A percentile compares a stretch with the other conserved stretches of the same genome.
These are phyloP conservation scores for Penicillium turbatum DNA, from an alignment of 495 filamentous ascomycete species.

Conservation along the genomic window DNA sequence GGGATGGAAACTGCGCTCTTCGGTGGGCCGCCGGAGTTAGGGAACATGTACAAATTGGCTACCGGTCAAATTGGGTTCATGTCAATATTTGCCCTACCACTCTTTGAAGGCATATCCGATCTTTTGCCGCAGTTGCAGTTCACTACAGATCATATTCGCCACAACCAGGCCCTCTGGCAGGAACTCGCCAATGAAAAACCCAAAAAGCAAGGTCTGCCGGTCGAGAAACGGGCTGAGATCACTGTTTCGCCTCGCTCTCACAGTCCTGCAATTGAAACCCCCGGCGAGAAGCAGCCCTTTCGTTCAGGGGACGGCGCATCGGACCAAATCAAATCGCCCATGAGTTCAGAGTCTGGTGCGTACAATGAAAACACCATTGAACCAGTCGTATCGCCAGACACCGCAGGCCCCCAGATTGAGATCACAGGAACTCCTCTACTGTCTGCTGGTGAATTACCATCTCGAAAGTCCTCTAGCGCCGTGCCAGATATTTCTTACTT, in stretches of 20 bases:
- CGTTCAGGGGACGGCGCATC: neutral
- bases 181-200: constrained; percentile 54
- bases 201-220: constrained; percentile 26
- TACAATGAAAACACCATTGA: constrained; percentile 39
- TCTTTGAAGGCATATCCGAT: constrained; percentile 81
- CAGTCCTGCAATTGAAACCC: constrained; percentile 24
- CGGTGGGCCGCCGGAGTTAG: constrained; percentile 74
- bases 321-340: constrained; percentile 21
- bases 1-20: constrained; percentile 82
- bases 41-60: constrained; percentile 74
- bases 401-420: constrained; percentile 40
- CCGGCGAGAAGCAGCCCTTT: constrained; percentile 6
- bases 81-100: constrained; percentile 86
- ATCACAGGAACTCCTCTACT: constrained; percentile 30
- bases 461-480: constrained; percentile 37
- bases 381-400: constrained; percentile 39
- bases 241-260: constrained; percentile 38
- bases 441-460: constrained; percentile 16
- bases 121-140: constrained; percentile 80
- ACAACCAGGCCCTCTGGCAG: constrained; percentile 72
- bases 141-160: constrained; percentile 71
- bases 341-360: constrained; percentile 12
- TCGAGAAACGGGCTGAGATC: constrained; percentile 21
- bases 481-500: constrained; percentile 32
- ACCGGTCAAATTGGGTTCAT: constrained; percentile 92